phyloP scores from a whole-genome alignment of 768 basidiomycete genomes.

The Leccinum fibrillosum region DNA sequence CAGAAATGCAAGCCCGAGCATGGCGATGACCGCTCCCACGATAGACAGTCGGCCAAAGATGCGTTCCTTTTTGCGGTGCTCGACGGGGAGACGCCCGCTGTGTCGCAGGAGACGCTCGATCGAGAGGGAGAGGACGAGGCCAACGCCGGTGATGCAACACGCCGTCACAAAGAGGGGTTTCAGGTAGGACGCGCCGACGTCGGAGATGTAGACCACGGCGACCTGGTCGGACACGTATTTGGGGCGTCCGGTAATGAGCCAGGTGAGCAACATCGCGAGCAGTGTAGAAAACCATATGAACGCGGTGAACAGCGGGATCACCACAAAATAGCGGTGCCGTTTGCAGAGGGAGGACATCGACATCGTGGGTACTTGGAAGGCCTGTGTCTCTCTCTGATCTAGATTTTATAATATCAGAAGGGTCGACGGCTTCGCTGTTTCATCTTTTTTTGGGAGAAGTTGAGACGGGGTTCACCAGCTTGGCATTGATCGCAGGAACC shows the following conservation, averaged over 20 bases:
- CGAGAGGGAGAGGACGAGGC: constrained; percentile 57
- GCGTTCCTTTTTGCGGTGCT: constrained; percentile 55
- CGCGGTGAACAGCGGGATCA: constrained; percentile 58
- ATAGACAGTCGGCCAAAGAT: constrained; percentile 57
- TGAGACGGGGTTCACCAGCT: neutral
- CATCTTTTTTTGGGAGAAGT: neutral
- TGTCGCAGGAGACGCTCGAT: constrained; percentile 67
- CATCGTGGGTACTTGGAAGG: constrained; percentile 11
- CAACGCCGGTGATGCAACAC: constrained; percentile 57
- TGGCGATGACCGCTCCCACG: constrained; percentile 58
- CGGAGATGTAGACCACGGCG: constrained; percentile 70
- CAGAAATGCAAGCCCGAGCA: constrained; percentile 59
- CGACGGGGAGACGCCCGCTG: constrained; percentile 60
- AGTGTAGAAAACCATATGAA: constrained; percentile 72
- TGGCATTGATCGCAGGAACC: neutral
- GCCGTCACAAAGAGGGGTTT: constrained; percentile 75
- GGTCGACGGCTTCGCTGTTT: neutral
- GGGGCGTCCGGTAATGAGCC: constrained; percentile 60
- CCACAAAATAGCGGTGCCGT: constrained; percentile 56
- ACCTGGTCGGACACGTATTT: constrained; percentile 50
- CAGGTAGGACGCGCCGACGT: constrained; percentile 67
- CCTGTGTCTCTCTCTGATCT: neutral
- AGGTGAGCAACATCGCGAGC: constrained; percentile 67
- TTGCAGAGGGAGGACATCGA: neutral
- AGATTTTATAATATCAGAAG: constrained; percentile 7